These are phyloP conservation scores for Coprinopsis strossmayeri DNA, from an alignment of 768 basidiomycete species.

Conservation along the genomic window DNA sequence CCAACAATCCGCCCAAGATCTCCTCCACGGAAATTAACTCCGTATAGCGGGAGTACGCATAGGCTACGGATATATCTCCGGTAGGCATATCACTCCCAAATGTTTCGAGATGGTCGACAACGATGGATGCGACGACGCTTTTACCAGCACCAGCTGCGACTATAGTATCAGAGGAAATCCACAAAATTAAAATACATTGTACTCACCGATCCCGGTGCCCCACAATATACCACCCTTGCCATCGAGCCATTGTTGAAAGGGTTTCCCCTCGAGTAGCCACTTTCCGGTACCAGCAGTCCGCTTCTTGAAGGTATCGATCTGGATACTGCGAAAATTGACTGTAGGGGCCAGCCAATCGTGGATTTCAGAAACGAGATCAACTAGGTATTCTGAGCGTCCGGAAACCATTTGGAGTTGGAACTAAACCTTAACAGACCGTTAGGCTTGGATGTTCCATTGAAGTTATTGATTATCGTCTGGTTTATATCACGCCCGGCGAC, in stretches of 20 bases:
- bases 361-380: no score
- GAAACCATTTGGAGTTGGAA: no score
- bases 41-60: not conserved
- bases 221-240: not conserved
- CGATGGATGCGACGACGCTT: not conserved
- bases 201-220: not conserved
- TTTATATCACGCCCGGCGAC: no score
- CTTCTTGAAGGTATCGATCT: not conserved
- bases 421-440: no score
- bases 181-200: not conserved
- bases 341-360: no score
- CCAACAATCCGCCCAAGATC: not conserved
- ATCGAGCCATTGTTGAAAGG: not conserved
- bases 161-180: not conserved
- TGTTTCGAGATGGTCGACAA: not conserved
- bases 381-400: no score
- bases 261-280: not conserved
- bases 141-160: not conserved
- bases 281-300: not conserved
- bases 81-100: not conserved
- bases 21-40: not conserved
- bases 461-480: no score
- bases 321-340: no score
- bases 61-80: not conserved
- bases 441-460: no score